These are phyloP conservation scores for Crotalaria pallida DNA, from an alignment of 306 rosid genomes.

Conservation along the genomic window DNA sequence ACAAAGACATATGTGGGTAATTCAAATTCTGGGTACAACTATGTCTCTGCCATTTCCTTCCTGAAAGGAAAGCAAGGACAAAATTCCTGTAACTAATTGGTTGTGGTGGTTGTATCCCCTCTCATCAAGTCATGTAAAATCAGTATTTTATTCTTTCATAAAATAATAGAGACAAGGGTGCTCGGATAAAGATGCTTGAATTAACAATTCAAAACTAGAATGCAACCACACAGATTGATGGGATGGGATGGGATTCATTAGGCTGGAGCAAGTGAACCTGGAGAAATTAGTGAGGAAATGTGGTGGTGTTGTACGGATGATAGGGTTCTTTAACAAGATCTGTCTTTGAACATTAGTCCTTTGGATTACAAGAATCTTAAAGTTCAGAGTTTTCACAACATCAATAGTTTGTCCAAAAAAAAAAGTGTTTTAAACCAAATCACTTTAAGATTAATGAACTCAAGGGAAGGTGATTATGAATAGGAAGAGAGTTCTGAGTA, in stretches of 20 bases:
- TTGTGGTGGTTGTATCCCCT: constrained; percentile 8
- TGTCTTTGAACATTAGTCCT: constrained; percentile 9
- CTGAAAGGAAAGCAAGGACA: constrained; percentile 1
- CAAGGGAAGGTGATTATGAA: not conserved
- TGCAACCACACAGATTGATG: not conserved
- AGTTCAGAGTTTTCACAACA: not conserved
- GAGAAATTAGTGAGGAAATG: not conserved
- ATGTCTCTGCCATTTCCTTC: constrained; percentile 19
- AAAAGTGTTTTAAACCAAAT: not conserved
- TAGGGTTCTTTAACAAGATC: constrained; percentile 1
- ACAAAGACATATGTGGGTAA: constrained; percentile 7
- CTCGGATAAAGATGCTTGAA: not conserved
- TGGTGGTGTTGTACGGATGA: not conserved
- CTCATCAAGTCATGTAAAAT: not conserved
- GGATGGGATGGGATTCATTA: not conserved
- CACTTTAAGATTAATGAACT: not conserved
- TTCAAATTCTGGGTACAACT: constrained; percentile 6
- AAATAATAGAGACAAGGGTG: not conserved
- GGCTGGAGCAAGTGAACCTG: not conserved
- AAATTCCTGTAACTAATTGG: not conserved
- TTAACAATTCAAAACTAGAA: not conserved
- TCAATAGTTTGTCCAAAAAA: not conserved
- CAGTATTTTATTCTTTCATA: not conserved
- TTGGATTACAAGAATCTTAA: not conserved
- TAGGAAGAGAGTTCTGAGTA: not conserved